Base-by-base conservation (phyloP, 139 green algal species). In the Chlamydomonas sp. region DNA sequence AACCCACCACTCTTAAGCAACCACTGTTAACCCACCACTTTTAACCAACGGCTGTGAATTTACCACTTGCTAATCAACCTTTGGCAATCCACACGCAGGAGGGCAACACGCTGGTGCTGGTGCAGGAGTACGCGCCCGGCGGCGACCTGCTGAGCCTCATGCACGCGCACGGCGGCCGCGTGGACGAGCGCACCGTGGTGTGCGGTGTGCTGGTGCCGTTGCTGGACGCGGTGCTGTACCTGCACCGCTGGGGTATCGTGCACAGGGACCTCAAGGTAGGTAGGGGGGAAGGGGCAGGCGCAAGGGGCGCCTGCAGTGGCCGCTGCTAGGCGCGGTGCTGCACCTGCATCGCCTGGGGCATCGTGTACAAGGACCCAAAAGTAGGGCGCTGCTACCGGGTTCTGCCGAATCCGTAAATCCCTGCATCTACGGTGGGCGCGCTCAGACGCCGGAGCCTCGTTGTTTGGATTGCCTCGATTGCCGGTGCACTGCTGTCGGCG, bases 101-200 rank as follows among this genome's bases (percentile, higher is more conserved):
- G 73, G 79, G 79, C 68, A 61, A 84, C 61, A 79, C 69, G 75
- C 72, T 92, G 63, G 89, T 92, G 60, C 87, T 92, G 74, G 84
- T 89, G 62, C 90, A 90, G 82, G 90, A 92, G 77, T 90, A 85
- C 77, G 90, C 78, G 61, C 76, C 72, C 20, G 72, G 67, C n/a
- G 90, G 90, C 49, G 90, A 92, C 83, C 74, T 92, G 77, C 86
- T 88, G n/a, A 79, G 17, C 14, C 85, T 88, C 12, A 89, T 92
- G 80, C 73, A 86, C 2, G 18, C 20, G 9, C 80, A 83, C 67
- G 88, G 90, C 9, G 90, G 90, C 3, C 82, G 90, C 59, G 62
- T 89, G 14, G 78, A 84, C 63, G 90, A 92, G 85, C 58, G 59
- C 0, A 78, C 69, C 1, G 88, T 88, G 49, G 83, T 91, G 31